Base-by-base conservation (phyloP, 2,329 filamentous ascomycete species). In the Lojkania enalia region DNA sequence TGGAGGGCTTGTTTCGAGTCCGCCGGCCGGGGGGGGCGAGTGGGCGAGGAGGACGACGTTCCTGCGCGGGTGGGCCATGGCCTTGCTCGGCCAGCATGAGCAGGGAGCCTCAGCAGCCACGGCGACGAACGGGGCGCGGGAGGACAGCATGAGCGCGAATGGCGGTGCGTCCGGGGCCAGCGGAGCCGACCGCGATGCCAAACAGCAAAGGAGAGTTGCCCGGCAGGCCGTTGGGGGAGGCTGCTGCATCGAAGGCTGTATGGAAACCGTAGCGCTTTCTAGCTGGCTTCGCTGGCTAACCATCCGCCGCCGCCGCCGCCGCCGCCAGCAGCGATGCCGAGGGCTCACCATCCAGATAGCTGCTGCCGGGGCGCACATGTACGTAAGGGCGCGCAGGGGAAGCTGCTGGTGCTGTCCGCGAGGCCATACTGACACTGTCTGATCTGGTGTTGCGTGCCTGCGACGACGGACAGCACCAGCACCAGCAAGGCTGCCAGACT, bases 191-290 rank as follows among this genome's bases (percentile, higher is more conserved):
- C 66, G 63, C 60, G 15, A 33, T 16, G 44, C 30, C 39, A 49
- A 38, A 38, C 32, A 41, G 44, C 20, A n/a, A 39, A 35, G 39
- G 44, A 54, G 41, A 29, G 35, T 30, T 49, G 45, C 46, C 44
- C 46, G 39, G 14, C 39, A 44, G 42, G 53, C 55, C 44, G 51
- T 57, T 49, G 46, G 42, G 42, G 51, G n/a, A n/a, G n/a, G n/a
- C n/a, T n/a, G 58, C 58, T 64, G 65, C 64, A 66, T 51, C 58
- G 65, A 69, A 69, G 18, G 51, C 57, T 58, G 63, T 59, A 54
- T 63, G 52, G 64, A 69, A 67, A 51, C 40, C 12, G 57, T 49
- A 39, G 42, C 44, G 55, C 51, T 52, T 61, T 57, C 58, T 60
- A 58, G 59, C 42, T 48, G 56, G 33, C 15, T 45, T 44, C 52